Evolutionary conservation across 805 yeast genomes (phyloP).

Genomic region (Saturnispora sekii): DNA sequence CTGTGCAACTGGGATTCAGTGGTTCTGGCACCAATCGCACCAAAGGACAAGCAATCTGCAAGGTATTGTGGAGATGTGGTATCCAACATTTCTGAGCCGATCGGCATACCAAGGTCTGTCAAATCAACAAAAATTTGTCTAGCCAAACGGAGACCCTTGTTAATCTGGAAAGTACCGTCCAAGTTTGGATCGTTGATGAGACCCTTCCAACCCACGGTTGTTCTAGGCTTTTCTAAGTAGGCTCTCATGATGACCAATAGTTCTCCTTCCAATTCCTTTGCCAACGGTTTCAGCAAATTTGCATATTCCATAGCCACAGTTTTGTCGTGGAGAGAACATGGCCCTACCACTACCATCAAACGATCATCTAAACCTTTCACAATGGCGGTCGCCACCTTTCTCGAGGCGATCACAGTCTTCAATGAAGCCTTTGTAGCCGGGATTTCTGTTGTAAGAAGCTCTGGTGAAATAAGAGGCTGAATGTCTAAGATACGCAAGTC

Average conservation of each 20-base stretch:
- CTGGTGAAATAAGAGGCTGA: conserved; percentile 93
- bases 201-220: conserved; percentile 99
- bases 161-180: conserved; percentile 85
- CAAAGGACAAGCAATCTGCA: conserved; percentile 82
- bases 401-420: conserved; percentile 62
- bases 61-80: conserved; percentile 95
- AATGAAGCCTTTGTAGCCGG: conserved; percentile 50
- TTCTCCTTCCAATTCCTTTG: conserved; percentile 66
- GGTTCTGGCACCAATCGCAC: conserved; percentile 98
- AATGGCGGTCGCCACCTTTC: conserved; percentile 69
- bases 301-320: conserved; percentile 87
- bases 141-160: conserved; percentile 84
- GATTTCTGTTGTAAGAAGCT: conserved; percentile 74
- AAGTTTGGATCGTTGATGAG: conserved; percentile 94
- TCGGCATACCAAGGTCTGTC: conserved; percentile 75
- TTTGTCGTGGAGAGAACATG: conserved; percentile 93
- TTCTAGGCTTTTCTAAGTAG: conserved; percentile 95
- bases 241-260: conserved; percentile 92
- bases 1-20: conserved; percentile 97
- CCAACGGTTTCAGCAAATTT: conserved; percentile 48
- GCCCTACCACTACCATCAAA: conserved; percentile 83
- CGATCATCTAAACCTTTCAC: conserved; percentile 74
- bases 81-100: conserved; percentile 96
- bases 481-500: conserved; percentile 78
- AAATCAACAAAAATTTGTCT: conserved; percentile 78